Base-by-base conservation (phyloP, 495 filamentous ascomycete species). In the Trichocladium antarcticum region DNA sequence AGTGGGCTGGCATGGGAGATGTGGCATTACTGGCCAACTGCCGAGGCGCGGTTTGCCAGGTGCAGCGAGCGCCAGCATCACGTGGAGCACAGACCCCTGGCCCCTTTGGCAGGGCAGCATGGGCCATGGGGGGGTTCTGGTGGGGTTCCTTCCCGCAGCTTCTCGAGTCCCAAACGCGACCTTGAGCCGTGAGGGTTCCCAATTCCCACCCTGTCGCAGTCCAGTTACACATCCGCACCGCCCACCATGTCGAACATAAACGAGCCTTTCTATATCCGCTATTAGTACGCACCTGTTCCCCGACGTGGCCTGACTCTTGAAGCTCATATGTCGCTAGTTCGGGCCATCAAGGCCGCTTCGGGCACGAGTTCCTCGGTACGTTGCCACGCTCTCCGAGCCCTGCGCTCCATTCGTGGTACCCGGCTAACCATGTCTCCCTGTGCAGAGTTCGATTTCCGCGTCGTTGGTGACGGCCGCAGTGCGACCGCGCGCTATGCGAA, bases 401-500 rank as follows among this genome's bases (percentile, higher is more conserved):
- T 46, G 7, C 42, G 28, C 29, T 42, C 50, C 31, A 32, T n/a
- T 27, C 17, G 35, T n/a, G 32, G 12, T 29, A 27, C 24, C n/a
- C n/a, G 21, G 31, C 39, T 61, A 28, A 60, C 45, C 20, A 12
- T 24, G n/a, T n/a, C n/a, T n/a, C 6, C 15, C 3, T 43, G 47
- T 45, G 10, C 52, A 97, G 92, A 99, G 71, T 99, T 97, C 68
- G 93, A 99, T 67, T 88, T 99, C 60, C 83, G 92, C 41, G 85
- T 85, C 21, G 76, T 96, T 28, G 85, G 85, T 29, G 93, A 99
- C 65, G 93, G 93, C n/a, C 80, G 85, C 37, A 95, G 89, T 61
- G 92, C 93, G 35, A 85, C 87, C 40, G 88, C 90, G 11, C 84
- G 93, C 60, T 99, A 99, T 68, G 93, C 93, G 36, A 99, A 99